Conservation (phyloP, 129 eudicot species). For the Flaveria ramosissima region DNA sequence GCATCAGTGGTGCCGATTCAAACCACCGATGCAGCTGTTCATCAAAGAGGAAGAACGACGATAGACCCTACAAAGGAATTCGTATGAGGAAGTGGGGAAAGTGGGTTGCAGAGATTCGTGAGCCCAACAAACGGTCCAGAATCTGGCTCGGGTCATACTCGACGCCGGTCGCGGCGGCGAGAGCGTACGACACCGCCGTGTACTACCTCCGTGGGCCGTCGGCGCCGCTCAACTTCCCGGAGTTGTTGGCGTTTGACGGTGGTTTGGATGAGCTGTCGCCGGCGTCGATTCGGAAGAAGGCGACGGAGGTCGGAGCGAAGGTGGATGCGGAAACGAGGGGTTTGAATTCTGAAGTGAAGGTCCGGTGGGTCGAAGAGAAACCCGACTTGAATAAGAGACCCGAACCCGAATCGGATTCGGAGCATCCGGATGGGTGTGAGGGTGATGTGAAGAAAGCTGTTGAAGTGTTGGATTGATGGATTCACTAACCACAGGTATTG, state of each 20-base stretch:
- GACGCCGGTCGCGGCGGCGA: slow-evolving; percentile 81
- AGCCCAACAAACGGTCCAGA: slow-evolving; percentile 82
- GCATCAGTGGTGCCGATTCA: background rate
- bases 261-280: slow-evolving; percentile 57
- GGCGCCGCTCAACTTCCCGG: slow-evolving; percentile 76
- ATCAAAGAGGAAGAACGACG: slow-evolving; percentile 47
- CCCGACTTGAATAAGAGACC: slow-evolving; percentile 82
- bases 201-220: slow-evolving; percentile 79
- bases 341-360: slow-evolving; percentile 10
- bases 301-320: slow-evolving; percentile 78
- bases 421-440: background rate
- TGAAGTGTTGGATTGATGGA: too few species aligned
- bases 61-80: slow-evolving; percentile 73
- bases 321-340: slow-evolving; percentile 62
- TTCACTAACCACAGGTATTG: background rate
- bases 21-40: slow-evolving; percentile 25
- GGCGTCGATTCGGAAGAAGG: slow-evolving; percentile 70
- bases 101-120: slow-evolving; percentile 92
- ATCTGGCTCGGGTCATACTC: slow-evolving; percentile 90
- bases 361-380: slow-evolving; percentile 62
- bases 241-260: slow-evolving; percentile 27
- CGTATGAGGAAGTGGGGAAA: slow-evolving; percentile 97
- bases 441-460: too few species aligned
- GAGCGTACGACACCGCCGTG: slow-evolving; percentile 90
- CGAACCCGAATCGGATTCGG: slow-evolving; percentile 63